Evolutionary conservation across 2,329 filamentous ascomycete genomes (phyloP), one percentile per base, ranked within the genome.

Genomic region (Aschersonia sp.): DNA sequence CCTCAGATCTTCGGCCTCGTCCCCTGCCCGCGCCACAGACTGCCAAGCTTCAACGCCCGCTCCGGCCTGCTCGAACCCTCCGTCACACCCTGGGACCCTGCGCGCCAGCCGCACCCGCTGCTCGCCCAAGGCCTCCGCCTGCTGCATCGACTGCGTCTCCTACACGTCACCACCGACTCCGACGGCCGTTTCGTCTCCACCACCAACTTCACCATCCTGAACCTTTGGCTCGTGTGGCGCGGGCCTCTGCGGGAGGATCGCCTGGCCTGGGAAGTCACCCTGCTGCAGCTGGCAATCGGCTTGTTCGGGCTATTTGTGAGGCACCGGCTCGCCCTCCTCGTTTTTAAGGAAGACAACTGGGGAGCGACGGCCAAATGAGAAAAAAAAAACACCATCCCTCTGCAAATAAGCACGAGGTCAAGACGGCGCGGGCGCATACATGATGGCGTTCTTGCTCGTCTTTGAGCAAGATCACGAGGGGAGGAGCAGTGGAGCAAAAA

Each of bases 191-290:
- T 97, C 56, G 69, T 79, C 30, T 84, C 92, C 65, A 91, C 82
- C 28, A 88, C 80, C 54, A 98, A 98, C 65, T 75, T 98, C 53
- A 98, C 92, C 6, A 77, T 98, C 45, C 73, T 98, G 55, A 98
- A 98, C 62, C 74, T 98, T 48, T 98, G 91, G 91, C 72, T 98
- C 52, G 86, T 97, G 46, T 94, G 89, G 86, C 83, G 89, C 62
- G 92, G 92, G 0, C 89, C 92, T 3, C 77, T 94, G 73, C 78
- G 85, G 52, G 92, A 98, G 64, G 85, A 95, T 65, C 75, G 78
- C 44, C 72, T 98, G 47, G 86, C 88, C 30, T 70, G 80, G 60
- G 87, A 92, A 62, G 74, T 98, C 51, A 76, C 92, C 44, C 67
- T 68, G n/a, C 75, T 96, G 65, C 92, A 98, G 71, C 70, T 78